Evolutionary conservation across 768 basidiomycete genomes (phyloP).

Genomic region (Russula compacta): DNA sequence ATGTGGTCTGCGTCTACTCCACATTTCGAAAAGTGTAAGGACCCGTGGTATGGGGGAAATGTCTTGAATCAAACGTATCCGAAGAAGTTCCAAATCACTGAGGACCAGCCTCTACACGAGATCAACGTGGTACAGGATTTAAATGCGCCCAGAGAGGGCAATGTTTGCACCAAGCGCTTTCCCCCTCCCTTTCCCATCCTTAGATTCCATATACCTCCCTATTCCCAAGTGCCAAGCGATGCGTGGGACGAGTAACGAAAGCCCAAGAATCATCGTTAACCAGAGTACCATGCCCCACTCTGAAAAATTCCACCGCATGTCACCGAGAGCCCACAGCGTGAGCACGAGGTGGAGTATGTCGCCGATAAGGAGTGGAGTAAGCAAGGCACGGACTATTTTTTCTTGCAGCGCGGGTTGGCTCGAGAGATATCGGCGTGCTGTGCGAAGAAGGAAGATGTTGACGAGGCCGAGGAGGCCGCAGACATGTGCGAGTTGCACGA

Average conservation of each 20-base stretch:
- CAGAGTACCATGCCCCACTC: conserved; percentile 65
- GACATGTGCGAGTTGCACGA: conserved; percentile 69
- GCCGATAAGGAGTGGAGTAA: conserved; percentile 60
- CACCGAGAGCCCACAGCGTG: conserved; percentile 71
- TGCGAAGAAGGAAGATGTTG: conserved; percentile 57
- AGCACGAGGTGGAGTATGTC: conserved; percentile 58
- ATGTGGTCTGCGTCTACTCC: neutral
- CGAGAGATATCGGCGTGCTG: conserved; percentile 51
- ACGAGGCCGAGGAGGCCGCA: conserved; percentile 65
- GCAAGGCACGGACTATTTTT: conserved; percentile 52
- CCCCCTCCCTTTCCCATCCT: conserved; percentile 36
- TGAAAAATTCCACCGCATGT: conserved; percentile 49
- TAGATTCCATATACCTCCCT: conserved; percentile 59
- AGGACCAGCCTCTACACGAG: neutral
- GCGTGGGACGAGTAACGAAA: conserved; percentile 60
- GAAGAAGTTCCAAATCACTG: neutral
- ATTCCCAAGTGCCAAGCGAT: conserved; percentile 68
- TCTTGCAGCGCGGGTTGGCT: conserved; percentile 59
- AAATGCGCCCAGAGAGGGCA: neutral
- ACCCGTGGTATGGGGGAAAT: neutral
- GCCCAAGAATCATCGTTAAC: conserved; percentile 52
- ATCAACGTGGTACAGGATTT: neutral
- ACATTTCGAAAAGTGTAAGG: too few relatives aligned
- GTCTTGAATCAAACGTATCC: neutral
- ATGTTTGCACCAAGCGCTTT: neutral